Conservation (phyloP, 2,329 filamentous ascomycete genomes). For the Endothia cerciana region DNA sequence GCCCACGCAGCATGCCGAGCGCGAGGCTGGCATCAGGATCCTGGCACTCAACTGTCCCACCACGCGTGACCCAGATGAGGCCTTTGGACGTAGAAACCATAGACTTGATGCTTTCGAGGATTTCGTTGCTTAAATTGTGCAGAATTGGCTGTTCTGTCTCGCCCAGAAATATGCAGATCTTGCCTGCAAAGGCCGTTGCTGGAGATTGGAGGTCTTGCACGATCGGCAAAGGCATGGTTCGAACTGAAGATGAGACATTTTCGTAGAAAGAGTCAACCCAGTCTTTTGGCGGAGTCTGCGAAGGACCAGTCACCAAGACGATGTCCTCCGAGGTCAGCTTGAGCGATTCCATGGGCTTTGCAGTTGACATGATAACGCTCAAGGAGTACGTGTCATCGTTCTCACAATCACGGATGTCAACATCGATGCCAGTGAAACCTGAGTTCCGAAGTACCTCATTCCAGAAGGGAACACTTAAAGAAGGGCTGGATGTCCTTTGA, state of each 20-base stretch:
- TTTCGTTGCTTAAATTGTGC: slow-evolving; percentile 30
- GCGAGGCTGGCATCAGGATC: slow-evolving; percentile 32
- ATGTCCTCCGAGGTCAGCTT: too few relatives aligned
- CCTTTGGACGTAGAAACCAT: slow-evolving; percentile 31
- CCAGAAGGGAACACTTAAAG: slow-evolving; percentile 35
- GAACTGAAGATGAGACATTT: too few relatives aligned
- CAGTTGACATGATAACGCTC: slow-evolving; percentile 1
- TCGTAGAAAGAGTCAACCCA: too few relatives aligned
- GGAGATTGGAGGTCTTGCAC: too few relatives aligned
- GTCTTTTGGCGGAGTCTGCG: too few relatives aligned
- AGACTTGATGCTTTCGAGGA: slow-evolving; percentile 28
- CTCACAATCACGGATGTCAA: slow-evolving; percentile 33
- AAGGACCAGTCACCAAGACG: too few relatives aligned
- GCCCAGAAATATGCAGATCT: slow-evolving; percentile 33
- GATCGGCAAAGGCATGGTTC: too few relatives aligned
- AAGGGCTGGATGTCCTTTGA: slow-evolving; percentile 33
- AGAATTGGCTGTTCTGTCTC: slow-evolving; percentile 36
- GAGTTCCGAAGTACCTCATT: slow-evolving; percentile 26
- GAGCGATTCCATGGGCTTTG: neutral
- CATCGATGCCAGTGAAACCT: slow-evolving; percentile 33
- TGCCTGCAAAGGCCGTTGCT: too few relatives aligned
- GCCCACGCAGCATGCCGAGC: slow-evolving; percentile 33
- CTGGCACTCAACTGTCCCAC: slow-evolving; percentile 14
- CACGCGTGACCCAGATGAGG: slow-evolving; percentile 33
- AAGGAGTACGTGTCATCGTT: slow-evolving; percentile 5